Evolutionary conservation across 1,139 yeast species (phyloP), one percentile per base, ranked within the genome.

Genomic region (Candida sp.): DNA sequence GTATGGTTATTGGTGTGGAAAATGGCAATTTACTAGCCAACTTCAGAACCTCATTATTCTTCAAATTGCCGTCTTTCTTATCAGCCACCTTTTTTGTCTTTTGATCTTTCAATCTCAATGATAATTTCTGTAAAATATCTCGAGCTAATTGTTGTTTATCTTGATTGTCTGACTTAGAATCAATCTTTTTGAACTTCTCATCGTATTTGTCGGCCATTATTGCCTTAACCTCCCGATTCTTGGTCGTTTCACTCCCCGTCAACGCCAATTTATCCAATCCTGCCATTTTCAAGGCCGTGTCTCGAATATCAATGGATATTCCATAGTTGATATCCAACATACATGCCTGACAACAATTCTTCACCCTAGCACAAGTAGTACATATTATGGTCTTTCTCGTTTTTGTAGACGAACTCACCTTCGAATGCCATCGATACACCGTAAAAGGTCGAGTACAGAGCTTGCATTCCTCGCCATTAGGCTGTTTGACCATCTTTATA

Each of bases 301-400:
- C 97, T 47, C 97, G 68, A 6, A 90, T 69, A 19, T 84, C 82
- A 15, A 89, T 61, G 0, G 97, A 91, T 22, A 93, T 78, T 5
- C 90, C 87, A 66, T 83, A 87, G 22, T 84, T 79, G 41, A 89
- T 69, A 64, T 93, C 98, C 36, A 87, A 64, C 80, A 89, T 77
- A 60, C 99, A 93, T 21, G 82, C 67, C 60, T 93, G 98, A 57
- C 99, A 93, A 51, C 96, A 86, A 63, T 87, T 85, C 50, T 84
- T 77, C 39, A 84, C 79, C 36, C 81, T 69, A 1, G 97, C 84
- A 64, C 99, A 93, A 0, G 91, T 82, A 34, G 68, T 60, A 62
- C 99, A 90, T 21, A 89, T 78, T 4, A 77, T 64, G 5, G 87
- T 82, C 52, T 75, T 78, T 46, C 72, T 72, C 41, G 73, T 57